Evolutionary conservation across 768 basidiomycete species (phyloP), one percentile per base, ranked within the genome.

Genomic region (Kwoniella botswanensis): DNA sequence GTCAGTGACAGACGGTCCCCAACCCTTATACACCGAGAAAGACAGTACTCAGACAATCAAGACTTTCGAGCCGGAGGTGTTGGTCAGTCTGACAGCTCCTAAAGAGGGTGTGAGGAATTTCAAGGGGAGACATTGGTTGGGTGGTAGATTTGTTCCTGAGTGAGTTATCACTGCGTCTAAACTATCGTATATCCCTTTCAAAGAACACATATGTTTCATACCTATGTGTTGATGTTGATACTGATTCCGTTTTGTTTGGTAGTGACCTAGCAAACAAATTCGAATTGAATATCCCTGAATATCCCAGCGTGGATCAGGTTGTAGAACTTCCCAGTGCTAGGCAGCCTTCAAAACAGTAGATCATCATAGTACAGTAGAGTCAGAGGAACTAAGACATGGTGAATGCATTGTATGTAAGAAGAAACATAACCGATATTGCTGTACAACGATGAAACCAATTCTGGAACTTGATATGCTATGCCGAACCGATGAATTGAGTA

Each of bases 81-180:
- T 99, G 55, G 84, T 99, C 68, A 95, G 93, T 78, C 85, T 99
- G 80, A 99, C 97, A 0, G 95, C 93, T 11, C 97, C 97, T 0
- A 99, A 99, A 84, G 86, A 90, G 75, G 97, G 97, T 2, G 93
- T 92, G 10, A 88, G 85, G 77, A 80, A 79, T 15, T 98, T 92
- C 84, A 88, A 82, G 29, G 94, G 95, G 12, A 86, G 88, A 44
- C 97, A 99, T 86, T 97, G 93, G 80, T 87, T 98, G 1, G 97
- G 96, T 1, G 97, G 97, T 1, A 86, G 97, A 71, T 99, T 99
- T 81, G 88, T 98, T 21, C 90, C 94, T 5, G 91, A 87, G 94
- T 95, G 75, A 75, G 90, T 86, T 26, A 26, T 26, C 26, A n/a
- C n/a, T n/a, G n/a, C n/a, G 24, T 15, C 26, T 22, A 29, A 10